phyloP scores from a whole-genome alignment of 192 early-diverging fungal genomes.

The Podila verticillata region DNA sequence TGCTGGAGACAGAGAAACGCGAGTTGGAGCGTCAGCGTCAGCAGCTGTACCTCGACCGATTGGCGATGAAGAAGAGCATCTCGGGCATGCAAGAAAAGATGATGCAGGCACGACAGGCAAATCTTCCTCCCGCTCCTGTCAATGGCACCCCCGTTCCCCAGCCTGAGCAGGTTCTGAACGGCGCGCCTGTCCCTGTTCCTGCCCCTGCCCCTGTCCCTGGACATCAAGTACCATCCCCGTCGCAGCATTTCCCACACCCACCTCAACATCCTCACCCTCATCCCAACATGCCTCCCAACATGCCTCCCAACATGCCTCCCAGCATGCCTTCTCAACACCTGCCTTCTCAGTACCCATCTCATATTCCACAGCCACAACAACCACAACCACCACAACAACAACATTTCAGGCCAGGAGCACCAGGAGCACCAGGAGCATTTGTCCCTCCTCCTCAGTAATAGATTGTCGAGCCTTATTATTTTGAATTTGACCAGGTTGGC shows the following conservation, averaged over 20 bases:
- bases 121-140: conserved; percentile 9
- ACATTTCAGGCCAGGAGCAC: background rate
- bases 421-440: background rate
- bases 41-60: conserved; percentile 67
- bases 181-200: background rate
- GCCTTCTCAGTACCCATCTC: background rate
- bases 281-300: too few species aligned
- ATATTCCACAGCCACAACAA: background rate
- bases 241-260: background rate
- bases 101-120: conserved; percentile 24
- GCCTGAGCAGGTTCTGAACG: background rate
- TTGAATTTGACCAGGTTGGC: background rate
- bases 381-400: background rate
- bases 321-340: too few species aligned
- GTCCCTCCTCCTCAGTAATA: background rate
- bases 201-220: too few species aligned
- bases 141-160: conserved; percentile 16
- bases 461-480: background rate
- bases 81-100: conserved; percentile 54
- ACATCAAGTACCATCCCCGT: background rate
- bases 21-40: conserved; percentile 81
- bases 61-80: conserved; percentile 66
- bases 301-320: too few species aligned
- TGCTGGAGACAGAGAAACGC: conserved; percentile 87
- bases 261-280: background rate